Evolutionary conservation across 257 asterid genomes (phyloP).

Genomic region (Euphrasia confusa): DNA sequence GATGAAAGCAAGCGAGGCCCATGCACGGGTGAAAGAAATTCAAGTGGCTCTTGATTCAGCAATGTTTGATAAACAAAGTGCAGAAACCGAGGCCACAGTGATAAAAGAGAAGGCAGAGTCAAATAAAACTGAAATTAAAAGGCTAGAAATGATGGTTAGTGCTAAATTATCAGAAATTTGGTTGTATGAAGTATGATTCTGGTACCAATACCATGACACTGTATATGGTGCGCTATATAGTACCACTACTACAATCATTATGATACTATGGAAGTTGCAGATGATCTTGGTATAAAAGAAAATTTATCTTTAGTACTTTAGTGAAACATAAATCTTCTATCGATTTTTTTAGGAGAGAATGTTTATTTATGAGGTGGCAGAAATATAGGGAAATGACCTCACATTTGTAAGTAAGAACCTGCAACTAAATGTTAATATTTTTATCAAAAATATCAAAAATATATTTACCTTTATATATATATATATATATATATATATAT

Average conservation of each 20-base stretch:
- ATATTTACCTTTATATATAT: no score
- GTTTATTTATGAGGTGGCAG: background rate
- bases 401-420: background rate
- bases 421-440: conserved; percentile 1
- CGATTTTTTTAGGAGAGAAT: conserved; percentile 8
- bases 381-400: conserved; percentile 8
- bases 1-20: conserved; percentile 65
- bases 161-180: conserved; percentile 4
- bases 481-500: background rate
- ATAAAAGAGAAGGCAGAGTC: conserved; percentile 62
- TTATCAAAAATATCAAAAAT: background rate
- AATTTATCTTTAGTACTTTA: conserved; percentile 4
- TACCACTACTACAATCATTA: conserved; percentile 4
- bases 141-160: conserved; percentile 79
- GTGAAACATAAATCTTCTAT: conserved; percentile 5
- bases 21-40: conserved; percentile 57
- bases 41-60: conserved; percentile 75
- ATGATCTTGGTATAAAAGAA: conserved; percentile 10
- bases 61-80: conserved; percentile 61
- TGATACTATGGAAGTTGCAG: conserved; percentile 10
- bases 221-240: background rate
- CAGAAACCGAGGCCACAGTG: conserved; percentile 64
- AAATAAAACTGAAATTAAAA: conserved; percentile 61
- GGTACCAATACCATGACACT: conserved; percentile 9
- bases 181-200: background rate